A percentile compares a stretch with the other conserved stretches of the same genome.
phyloP scores from a whole-genome alignment of 495 filamentous ascomycete genomes.

The Penicillium bovifimosum region DNA sequence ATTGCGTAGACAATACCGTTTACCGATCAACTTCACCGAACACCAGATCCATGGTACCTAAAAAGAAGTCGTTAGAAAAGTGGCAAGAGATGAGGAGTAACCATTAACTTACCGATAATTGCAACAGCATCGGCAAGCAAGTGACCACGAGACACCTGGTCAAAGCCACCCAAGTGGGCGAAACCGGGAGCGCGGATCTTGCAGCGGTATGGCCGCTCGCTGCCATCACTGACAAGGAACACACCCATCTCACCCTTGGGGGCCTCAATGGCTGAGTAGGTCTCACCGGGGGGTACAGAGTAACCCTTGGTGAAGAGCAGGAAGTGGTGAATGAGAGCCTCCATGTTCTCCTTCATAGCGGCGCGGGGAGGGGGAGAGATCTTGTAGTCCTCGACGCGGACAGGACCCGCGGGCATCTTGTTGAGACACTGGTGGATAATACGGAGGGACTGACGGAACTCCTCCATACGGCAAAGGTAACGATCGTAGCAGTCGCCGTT shows the following conservation, averaged over 20 bases:
- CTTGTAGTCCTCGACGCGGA: conserved; percentile 98
- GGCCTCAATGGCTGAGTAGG: conserved; percentile 94
- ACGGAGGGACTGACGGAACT: conserved; percentile 94
- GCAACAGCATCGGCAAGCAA: conserved; percentile 94
- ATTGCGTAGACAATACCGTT: conserved; percentile 22
- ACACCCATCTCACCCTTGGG: conserved; percentile 99
- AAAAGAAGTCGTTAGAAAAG: conserved; percentile 10
- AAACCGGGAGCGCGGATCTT: conserved; percentile 97
- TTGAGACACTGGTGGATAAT: conserved; percentile 99
- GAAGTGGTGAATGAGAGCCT: conserved; percentile 99
- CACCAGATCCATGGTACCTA: conserved; percentile 79
- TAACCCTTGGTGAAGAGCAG: conserved; percentile 98
- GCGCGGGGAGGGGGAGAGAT: conserved; percentile 89
- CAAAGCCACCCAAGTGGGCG: conserved; percentile 89
- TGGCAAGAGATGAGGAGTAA: neutral
- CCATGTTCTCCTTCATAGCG: conserved; percentile 99
- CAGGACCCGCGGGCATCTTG: conserved; percentile 93
- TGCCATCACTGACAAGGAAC: conserved; percentile 93
- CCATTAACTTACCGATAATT: conserved; percentile 62
- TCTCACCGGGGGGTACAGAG: conserved; percentile 95
- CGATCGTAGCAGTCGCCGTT: conserved; percentile 99
- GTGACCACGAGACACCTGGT: conserved; percentile 88
- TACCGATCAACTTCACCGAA: conserved; percentile 69
- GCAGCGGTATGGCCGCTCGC: conserved; percentile 92
- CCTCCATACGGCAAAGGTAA: conserved; percentile 99